phyloP scores from a whole-genome alignment of 2,329 filamentous ascomycete species.

The Aurifilum marmelostoma region DNA sequence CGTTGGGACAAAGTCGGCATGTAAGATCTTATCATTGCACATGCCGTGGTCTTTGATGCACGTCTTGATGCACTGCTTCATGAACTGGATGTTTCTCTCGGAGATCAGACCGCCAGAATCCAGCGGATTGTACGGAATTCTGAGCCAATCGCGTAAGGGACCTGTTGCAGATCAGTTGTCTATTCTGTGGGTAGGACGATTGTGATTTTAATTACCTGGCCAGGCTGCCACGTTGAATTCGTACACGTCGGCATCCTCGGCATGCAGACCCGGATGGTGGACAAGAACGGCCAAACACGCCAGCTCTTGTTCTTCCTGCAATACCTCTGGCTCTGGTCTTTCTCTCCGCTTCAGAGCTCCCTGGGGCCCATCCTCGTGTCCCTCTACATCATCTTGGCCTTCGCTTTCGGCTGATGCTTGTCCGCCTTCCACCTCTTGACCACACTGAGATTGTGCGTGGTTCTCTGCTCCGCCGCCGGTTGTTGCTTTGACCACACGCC shows the following conservation, averaged over 20 bases:
- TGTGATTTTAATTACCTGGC: background rate
- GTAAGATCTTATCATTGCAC: background rate
- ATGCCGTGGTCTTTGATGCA: background rate
- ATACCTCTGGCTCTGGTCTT: background rate
- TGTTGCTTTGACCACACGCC: too few species aligned
- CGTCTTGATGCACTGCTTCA: background rate
- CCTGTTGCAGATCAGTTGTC: background rate
- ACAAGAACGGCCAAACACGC: background rate
- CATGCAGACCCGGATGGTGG: background rate
- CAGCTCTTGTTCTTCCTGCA: background rate
- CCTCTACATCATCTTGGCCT: too few species aligned
- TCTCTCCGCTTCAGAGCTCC: too few species aligned
- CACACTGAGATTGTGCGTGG: too few species aligned
- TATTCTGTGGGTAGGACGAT: background rate
- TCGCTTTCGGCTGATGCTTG: too few species aligned
- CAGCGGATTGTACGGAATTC: background rate
- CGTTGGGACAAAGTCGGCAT: background rate
- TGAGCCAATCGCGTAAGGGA: background rate
- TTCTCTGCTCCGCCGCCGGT: too few species aligned
- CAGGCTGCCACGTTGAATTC: background rate
- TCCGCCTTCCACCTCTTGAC: too few species aligned
- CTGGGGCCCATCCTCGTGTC: too few species aligned
- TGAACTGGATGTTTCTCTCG: background rate
- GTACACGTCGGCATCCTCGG: background rate
- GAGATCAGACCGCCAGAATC: background rate